phyloP scores from a whole-genome alignment of 495 filamentous ascomycete species.

The Neohortaea acidophila region DNA sequence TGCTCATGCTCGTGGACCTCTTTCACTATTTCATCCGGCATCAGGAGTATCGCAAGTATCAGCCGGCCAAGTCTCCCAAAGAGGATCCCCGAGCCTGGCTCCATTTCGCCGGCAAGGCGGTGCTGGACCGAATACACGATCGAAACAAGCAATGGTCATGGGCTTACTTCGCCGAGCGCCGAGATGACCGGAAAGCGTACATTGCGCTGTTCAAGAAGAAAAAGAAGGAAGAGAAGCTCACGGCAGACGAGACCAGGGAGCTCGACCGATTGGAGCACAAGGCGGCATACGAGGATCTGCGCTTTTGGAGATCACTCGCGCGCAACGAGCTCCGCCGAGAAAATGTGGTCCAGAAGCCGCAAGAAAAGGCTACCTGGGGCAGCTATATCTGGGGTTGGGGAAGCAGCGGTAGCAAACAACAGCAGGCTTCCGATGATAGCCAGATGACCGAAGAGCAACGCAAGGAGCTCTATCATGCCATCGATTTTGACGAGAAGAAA shows the following conservation, averaged over 20 bases:
- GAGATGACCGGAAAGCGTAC: conserved; percentile 78
- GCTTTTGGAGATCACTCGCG: conserved; percentile 90
- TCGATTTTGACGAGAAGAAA: conserved; percentile 96
- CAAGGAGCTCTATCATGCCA: conserved; percentile 90
- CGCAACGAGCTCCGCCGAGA: conserved; percentile 91
- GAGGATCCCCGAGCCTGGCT: conserved; percentile 89
- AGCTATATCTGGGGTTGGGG: conserved; percentile 67
- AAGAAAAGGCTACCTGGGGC: conserved; percentile 61
- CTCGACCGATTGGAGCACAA: conserved; percentile 70
- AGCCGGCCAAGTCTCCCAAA: conserved; percentile 72
- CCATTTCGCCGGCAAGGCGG: conserved; percentile 70
- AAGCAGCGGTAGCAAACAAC: conserved; percentile 31
- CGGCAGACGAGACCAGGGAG: conserved; percentile 52
- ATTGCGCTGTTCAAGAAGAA: conserved; percentile 89
- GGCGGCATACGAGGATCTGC: conserved; percentile 83
- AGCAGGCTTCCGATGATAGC: conserved; percentile 48
- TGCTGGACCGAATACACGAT: conserved; percentile 86
- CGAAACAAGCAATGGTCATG: conserved; percentile 81
- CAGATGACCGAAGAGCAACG: conserved; percentile 88
- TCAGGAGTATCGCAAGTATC: conserved; percentile 88
- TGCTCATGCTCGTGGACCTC: conserved; percentile 89
- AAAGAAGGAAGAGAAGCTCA: conserved; percentile 63
- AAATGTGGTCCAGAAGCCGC: conserved; percentile 62
- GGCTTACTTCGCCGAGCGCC: conserved; percentile 80
- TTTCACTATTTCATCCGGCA: conserved; percentile 98